These are phyloP conservation scores for Blastocystis sp. DNA, from an alignment of 352 stramenopile species.

Conservation along the genomic window DNA sequence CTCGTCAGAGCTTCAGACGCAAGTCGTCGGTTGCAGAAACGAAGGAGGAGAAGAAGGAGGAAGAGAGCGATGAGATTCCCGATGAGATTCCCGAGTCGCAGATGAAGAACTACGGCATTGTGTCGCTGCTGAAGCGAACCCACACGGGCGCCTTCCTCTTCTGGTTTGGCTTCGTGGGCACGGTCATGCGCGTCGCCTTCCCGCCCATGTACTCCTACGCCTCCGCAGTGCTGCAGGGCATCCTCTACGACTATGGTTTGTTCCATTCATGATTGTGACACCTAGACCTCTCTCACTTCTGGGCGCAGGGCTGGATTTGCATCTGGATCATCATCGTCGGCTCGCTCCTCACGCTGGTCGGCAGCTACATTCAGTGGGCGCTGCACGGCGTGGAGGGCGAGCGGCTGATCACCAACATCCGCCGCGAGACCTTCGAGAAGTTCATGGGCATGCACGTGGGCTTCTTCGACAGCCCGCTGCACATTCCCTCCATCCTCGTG, in stretches of 20 bases:
- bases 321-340: neutral
- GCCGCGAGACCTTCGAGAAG: constrained; percentile 25
- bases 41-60: neutral
- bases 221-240: neutral
- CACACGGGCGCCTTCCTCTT: neutral
- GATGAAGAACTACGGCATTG: neutral
- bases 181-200: neutral
- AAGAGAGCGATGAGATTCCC: neutral
- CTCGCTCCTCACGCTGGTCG: neutral
- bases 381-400: constrained; percentile 12
- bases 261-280: neutral
- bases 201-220: constrained; percentile 22
- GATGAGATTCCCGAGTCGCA: constrained; percentile 11
- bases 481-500: constrained; percentile 23
- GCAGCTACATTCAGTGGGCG: neutral
- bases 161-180: constrained; percentile 32
- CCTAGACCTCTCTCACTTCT: neutral
- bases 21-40: no score
- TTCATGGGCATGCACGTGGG: neutral
- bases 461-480: constrained; percentile 40
- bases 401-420: constrained; percentile 15
- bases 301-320: neutral
- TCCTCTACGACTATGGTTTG: constrained; percentile 1
- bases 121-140: neutral
- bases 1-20: no score